Base-by-base conservation (phyloP, 176 grass and related monocot species). In the Bromus sterilis region DNA sequence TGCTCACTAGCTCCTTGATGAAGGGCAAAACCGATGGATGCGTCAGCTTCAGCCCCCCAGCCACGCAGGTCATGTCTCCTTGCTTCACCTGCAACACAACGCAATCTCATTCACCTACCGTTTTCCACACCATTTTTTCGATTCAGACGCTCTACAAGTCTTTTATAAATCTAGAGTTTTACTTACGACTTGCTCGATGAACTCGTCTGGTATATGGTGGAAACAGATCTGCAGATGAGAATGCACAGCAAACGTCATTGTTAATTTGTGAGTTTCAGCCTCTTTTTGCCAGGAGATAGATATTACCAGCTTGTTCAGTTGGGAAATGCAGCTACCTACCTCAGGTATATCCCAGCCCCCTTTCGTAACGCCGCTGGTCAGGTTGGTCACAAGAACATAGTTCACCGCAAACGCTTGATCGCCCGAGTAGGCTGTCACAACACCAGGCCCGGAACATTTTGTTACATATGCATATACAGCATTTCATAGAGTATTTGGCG, bases 41-140 rank as follows among this genome's bases (percentile, higher is more conserved):
- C 13, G 89, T 93, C 44, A 97, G 82, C 80, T 83, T 90, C 61
- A 94, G 84, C 2, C 91, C 94, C 5, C 94, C 94, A 31, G 94
- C 94, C 36, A 97, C 94, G 78, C 82, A 87, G 24, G 86, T 90
- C 51, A 97, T 92, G 31, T 86, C 82, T 15, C 66, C 85, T 35
- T 86, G 82, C n/a, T 88, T 86, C 8, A 97, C 83, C 87, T 91
- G 65, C 57, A 79, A 87, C 42, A 76, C 32, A 5, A 71, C 49
- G 29, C 2, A 26, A 46, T 59, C 42, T 63, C 15, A 26, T 33
- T 34, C 1, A 59, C 23, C 24, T 4, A 3, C 0, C 4, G 6
- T 15, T 56, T 41, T 23, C 25, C 7, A 49, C 11, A 2, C 4
- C 1, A 18, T 25, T 56, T 21, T 82, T 23, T 49, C 3, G 14